Evolutionary conservation across 129 eudicot species (phyloP).

Genomic region (Centaurea solstitialis): DNA sequence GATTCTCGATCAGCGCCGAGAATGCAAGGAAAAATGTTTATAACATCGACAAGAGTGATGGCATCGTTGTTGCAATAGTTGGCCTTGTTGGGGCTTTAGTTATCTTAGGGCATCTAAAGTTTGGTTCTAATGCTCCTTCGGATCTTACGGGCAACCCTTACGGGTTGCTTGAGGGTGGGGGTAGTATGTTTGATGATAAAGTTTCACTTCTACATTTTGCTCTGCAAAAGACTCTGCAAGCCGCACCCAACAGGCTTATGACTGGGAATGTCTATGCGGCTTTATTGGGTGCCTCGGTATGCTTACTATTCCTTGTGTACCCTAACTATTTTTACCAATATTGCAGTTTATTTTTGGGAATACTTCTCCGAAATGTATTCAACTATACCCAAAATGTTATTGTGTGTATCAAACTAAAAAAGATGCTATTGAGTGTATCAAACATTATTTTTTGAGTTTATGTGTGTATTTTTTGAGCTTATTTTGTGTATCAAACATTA

Average conservation of each 20-base stretch:
- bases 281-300: conserved; percentile 87
- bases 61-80: conserved; percentile 74
- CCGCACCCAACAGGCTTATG: conserved; percentile 91
- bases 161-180: conserved; percentile 74
- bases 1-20: conserved; percentile 75
- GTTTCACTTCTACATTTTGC: conserved; percentile 84
- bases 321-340: neutral
- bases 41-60: conserved; percentile 81
- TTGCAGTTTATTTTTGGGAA: neutral
- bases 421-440: too few species aligned
- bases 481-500: too few species aligned
- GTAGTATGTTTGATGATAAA: conserved; percentile 94
- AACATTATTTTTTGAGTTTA: too few species aligned
- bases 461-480: too few species aligned
- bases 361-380: too few species aligned
- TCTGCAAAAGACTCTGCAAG: conserved; percentile 88
- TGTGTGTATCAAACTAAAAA: too few species aligned
- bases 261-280: conserved; percentile 65
- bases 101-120: conserved; percentile 64
- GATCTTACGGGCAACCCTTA: conserved; percentile 50
- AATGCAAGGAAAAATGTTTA: conserved; percentile 89
- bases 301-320: neutral
- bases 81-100: conserved; percentile 79
- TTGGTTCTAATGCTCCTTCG: conserved; percentile 51
- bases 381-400: too few species aligned